Evolutionary conservation across 768 basidiomycete genomes (phyloP).

Genomic region (Lentinula sp.): DNA sequence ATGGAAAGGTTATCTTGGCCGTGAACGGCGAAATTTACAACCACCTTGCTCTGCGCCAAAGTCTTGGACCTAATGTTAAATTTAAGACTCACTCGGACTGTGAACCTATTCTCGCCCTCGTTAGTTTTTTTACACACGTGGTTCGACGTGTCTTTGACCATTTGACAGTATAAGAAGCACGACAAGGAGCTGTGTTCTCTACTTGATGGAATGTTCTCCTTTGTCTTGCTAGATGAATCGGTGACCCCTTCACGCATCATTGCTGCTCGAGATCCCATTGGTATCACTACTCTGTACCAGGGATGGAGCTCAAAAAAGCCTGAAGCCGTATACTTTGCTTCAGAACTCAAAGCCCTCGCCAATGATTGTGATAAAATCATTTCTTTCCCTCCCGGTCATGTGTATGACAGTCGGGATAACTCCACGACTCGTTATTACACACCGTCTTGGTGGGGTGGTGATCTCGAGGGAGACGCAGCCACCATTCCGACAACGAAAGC

Average conservation of each 20-base stretch:
- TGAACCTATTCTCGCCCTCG: constrained; percentile 92
- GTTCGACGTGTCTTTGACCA: background rate
- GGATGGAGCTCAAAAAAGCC: constrained; percentile 86
- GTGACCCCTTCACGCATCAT: constrained; percentile 86
- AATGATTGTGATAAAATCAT: constrained; percentile 94
- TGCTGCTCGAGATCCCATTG: constrained; percentile 95
- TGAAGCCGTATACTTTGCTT: constrained; percentile 85
- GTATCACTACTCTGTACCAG: constrained; percentile 98
- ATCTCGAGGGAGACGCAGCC: constrained; percentile 53
- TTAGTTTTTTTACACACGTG: constrained; percentile 26
- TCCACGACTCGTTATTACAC: constrained; percentile 80
- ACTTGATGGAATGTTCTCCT: constrained; percentile 99
- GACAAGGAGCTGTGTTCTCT: constrained; percentile 69
- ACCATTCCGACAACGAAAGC: constrained; percentile 52
- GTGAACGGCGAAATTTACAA: constrained; percentile 99
- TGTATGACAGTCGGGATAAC: constrained; percentile 81
- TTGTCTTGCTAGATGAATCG: constrained; percentile 92
- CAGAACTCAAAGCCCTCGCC: constrained; percentile 87
- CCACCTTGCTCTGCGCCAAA: constrained; percentile 74
- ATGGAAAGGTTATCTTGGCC: constrained; percentile 76
- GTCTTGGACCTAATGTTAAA: constrained; percentile 54
- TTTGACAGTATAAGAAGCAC: constrained; percentile 71
- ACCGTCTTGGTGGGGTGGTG: constrained; percentile 88
- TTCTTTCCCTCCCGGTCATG: constrained; percentile 95
- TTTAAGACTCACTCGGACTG: constrained; percentile 99